A percentile compares a stretch with the other conserved stretches of the same genome.
Evolutionary conservation across 306 rosid species (phyloP).

Genomic region (Trichosanthes cucumerina): DNA sequence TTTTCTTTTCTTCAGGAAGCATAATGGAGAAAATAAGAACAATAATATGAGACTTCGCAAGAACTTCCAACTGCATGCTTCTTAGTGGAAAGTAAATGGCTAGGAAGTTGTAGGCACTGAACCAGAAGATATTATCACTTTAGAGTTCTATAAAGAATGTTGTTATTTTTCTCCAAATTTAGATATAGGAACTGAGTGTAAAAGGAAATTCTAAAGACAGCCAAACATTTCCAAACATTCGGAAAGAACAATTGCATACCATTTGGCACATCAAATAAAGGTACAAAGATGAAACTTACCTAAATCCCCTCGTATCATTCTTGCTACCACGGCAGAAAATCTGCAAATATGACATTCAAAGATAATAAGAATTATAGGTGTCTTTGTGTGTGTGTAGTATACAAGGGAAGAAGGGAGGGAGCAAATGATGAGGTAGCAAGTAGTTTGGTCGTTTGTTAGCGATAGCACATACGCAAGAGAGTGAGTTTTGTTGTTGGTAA

Average conservation of each 20-base stretch:
- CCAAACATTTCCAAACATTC: neutral
- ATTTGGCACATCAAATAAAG: constrained; percentile 7
- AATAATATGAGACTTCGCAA: neutral
- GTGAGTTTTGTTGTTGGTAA: neutral
- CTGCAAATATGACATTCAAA: constrained; percentile 32
- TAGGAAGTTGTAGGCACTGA: neutral
- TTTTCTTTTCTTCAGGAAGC: neutral
- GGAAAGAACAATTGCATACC: neutral
- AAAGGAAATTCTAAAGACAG: neutral
- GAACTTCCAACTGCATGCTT: neutral
- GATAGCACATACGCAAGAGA: neutral
- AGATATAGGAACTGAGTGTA: neutral
- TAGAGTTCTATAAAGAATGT: neutral
- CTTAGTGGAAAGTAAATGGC: neutral
- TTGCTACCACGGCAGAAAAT: constrained; percentile 95
- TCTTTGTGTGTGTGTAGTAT: neutral
- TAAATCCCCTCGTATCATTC: constrained; percentile 82
- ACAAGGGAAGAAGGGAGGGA: neutral
- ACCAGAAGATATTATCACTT: neutral
- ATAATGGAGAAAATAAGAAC: neutral
- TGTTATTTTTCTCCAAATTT: neutral
- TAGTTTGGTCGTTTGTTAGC: too few species aligned
- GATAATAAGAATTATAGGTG: constrained; percentile 16
- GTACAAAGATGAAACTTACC: constrained; percentile 37
- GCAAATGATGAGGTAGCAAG: neutral